Evolutionary conservation across 345 rosid species (phyloP).

Genomic region (Leavenworthia alabamica): DNA sequence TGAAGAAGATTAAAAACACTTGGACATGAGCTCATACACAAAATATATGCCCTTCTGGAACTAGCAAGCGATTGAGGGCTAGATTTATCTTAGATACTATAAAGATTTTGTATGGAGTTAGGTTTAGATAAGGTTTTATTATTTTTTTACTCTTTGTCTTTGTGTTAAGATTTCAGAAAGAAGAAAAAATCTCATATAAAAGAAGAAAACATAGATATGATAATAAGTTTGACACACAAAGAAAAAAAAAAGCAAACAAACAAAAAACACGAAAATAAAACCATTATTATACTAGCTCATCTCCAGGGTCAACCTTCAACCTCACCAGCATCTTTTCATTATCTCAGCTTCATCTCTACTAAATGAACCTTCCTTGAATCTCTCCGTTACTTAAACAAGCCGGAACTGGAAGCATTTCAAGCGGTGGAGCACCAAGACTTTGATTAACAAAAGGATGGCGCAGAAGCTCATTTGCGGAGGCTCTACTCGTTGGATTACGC

Average conservation of each 20-base stretch:
- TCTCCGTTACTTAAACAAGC: not conserved
- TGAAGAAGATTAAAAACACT: not conserved
- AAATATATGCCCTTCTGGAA: not conserved
- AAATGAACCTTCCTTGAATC: constrained; percentile 14
- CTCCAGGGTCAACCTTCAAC: not conserved
- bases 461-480: constrained; percentile 1
- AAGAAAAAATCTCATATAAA: not conserved
- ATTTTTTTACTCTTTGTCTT: not conserved
- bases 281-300: not conserved
- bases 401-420: constrained; percentile 13
- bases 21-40: not conserved
- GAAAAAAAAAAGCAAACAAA: not conserved
- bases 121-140: not conserved
- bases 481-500: not conserved
- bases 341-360: not conserved
- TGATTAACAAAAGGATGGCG: constrained; percentile 8
- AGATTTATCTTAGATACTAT: not conserved
- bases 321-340: not conserved
- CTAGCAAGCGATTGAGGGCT: not conserved
- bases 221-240: not conserved
- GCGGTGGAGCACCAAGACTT: constrained; percentile 1
- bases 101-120: not conserved
- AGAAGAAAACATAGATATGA: not conserved
- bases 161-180: not conserved
- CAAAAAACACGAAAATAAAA: not conserved